These are phyloP conservation scores for Cryomyces minteri DNA, from an alignment of 495 filamentous ascomycete genomes.

Conservation along the genomic window DNA sequence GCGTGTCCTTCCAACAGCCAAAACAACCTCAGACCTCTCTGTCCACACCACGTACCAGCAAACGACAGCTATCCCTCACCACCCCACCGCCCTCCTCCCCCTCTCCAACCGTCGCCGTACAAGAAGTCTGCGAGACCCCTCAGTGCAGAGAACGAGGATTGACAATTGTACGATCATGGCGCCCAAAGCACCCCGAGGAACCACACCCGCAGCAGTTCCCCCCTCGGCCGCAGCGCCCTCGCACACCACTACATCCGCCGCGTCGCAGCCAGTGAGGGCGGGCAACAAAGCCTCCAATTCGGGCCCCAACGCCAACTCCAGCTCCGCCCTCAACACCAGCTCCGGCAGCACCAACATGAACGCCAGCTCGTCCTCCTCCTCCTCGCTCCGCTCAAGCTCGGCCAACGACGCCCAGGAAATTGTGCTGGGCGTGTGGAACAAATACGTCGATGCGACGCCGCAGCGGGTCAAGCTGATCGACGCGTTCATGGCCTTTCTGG, in stretches of 20 bases:
- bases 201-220: slow-evolving; percentile 19
- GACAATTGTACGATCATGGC: slow-evolving; percentile 19
- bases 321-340: background rate
- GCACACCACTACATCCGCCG: slow-evolving; percentile 14
- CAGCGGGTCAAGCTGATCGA: slow-evolving; percentile 88
- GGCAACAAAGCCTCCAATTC: background rate
- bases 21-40: too few species aligned
- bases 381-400: slow-evolving; percentile 13
- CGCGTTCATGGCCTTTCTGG: slow-evolving; percentile 78
- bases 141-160: too few species aligned
- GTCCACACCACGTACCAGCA: too few species aligned
- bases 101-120: too few species aligned
- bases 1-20: too few species aligned
- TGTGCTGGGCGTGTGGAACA: slow-evolving; percentile 38
- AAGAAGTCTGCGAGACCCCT: too few species aligned
- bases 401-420: slow-evolving; percentile 34
- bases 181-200: slow-evolving; percentile 27
- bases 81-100: too few species aligned
- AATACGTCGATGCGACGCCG: slow-evolving; percentile 62
- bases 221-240: slow-evolving; percentile 12
- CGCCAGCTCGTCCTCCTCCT: slow-evolving; percentile 16
- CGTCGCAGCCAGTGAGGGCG: slow-evolving; percentile 4
- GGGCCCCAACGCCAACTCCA: background rate
- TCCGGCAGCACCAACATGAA: background rate
- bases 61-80: too few species aligned